phyloP scores from a whole-genome alignment of 805 yeast genomes.

The Yueomyces sp. region DNA sequence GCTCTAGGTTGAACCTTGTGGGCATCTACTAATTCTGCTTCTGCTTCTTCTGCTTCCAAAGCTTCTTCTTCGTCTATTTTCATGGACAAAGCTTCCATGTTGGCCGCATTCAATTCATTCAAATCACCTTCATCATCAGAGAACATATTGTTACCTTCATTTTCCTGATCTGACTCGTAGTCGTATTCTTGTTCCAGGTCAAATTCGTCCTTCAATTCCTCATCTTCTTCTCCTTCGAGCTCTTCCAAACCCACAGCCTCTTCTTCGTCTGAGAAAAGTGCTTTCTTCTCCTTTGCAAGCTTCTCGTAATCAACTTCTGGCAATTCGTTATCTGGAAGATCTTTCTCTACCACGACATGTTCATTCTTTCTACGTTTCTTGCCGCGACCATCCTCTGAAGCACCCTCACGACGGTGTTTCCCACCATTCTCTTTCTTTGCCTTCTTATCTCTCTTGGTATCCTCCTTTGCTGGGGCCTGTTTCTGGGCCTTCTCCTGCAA shows the following conservation, averaged over 20 bases:
- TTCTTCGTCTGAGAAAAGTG: slow-evolving; percentile 53
- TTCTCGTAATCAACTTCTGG: slow-evolving; percentile 62
- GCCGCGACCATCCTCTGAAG: slow-evolving; percentile 1
- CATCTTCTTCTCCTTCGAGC: slow-evolving; percentile 14
- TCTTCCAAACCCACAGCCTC: slow-evolving; percentile 9
- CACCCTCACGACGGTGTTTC: not conserved
- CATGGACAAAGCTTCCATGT: slow-evolving; percentile 68
- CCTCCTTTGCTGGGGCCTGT: slow-evolving; percentile 3
- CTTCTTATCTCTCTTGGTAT: slow-evolving; percentile 8
- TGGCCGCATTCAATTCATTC: slow-evolving; percentile 62
- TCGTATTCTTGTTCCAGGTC: slow-evolving; percentile 48
- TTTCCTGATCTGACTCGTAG: slow-evolving; percentile 25
- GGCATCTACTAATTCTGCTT: slow-evolving; percentile 45
- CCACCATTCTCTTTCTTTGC: slow-evolving; percentile 4
- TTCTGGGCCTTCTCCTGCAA: slow-evolving; percentile 1
- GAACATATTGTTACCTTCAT: slow-evolving; percentile 51
- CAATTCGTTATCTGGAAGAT: slow-evolving; percentile 25
- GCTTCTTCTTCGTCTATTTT: slow-evolving; percentile 48
- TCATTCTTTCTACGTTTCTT: slow-evolving; percentile 7
- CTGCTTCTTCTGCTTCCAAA: slow-evolving; percentile 50
- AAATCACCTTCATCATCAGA: slow-evolving; percentile 66
- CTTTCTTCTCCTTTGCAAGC: slow-evolving; percentile 53
- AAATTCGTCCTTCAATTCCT: slow-evolving; percentile 31
- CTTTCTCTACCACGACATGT: slow-evolving; percentile 11
- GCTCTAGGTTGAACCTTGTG: slow-evolving; percentile 60